Percentiles rank a stretch among this genome's conserved stretches.
Conservation (phyloP, 306 rosid genomes). For the Gastrolobium villosum region DNA sequence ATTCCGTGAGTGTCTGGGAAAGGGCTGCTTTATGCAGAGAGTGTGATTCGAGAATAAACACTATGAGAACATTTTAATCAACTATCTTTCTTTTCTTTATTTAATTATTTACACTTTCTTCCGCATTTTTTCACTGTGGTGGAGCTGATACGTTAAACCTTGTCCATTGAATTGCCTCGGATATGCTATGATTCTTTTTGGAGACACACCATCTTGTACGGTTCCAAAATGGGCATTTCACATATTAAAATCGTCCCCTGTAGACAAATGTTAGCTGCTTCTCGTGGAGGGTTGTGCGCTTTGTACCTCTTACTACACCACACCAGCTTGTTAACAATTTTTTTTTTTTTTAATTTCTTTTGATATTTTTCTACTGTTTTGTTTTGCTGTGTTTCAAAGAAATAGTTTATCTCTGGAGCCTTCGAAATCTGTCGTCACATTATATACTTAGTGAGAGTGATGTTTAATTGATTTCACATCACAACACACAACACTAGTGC, state of each 20-base stretch:
- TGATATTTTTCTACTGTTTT: constrained; percentile 8
- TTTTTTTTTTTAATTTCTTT: background rate
- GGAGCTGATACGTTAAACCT: constrained; percentile 35
- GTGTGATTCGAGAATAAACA: background rate
- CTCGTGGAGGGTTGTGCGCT: constrained; percentile 54
- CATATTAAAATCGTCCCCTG: constrained; percentile 45
- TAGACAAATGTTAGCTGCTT: constrained; percentile 67
- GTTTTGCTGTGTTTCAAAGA: constrained; percentile 44
- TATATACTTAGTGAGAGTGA: background rate
- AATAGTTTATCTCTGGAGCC: constrained; percentile 5
- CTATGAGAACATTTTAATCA: background rate
- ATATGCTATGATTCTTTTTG: constrained; percentile 50
- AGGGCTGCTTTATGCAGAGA: too few species aligned
- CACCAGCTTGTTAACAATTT: constrained; percentile 15
- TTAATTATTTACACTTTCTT: constrained; percentile 6
- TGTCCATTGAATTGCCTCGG: constrained; percentile 41
- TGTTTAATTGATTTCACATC: constrained; percentile 31
- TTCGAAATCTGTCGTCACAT: background rate
- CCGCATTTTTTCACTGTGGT: constrained; percentile 41
- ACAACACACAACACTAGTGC: constrained; percentile 27
- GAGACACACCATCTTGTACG: constrained; percentile 57
- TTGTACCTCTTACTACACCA: constrained; percentile 15
- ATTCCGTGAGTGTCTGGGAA: too few species aligned
- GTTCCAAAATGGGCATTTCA: constrained; percentile 52
- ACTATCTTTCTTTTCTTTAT: background rate